Base-by-base conservation (phyloP, 177 flowering plant genomes). In the Tripterygium wilfordii region DNA sequence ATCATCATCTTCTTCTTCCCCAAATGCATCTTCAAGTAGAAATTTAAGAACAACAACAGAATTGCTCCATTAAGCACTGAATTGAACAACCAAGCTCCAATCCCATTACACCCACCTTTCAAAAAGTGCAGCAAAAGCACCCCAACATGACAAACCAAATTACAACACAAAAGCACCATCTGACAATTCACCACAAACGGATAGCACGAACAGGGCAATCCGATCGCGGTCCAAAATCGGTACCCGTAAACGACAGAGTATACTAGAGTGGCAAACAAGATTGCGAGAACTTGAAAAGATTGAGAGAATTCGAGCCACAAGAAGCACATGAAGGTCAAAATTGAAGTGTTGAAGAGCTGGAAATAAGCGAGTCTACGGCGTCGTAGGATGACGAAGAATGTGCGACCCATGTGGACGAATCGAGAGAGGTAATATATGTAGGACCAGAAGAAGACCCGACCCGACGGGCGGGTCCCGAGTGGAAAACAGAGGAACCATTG, bases 381-480 rank as follows among this genome's bases (percentile, higher is more conserved):
- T 0, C 71, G 61, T 8, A 85, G 51, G 54, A 83, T 57, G 4
- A 76, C 55, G 73, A 78, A 54, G 54, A 77, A 49, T 5, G 94
- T 72, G 0, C 90, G 74, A 39, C 68, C 9, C 57, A 81, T 64
- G 67, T 78, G 95, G 50, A 83, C 71, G 71, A 79, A 91, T 0
- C 94, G 76, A 10, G 98, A 75, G 25, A 91, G 74, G 68, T 88
- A 85, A 69, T 72, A 91, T 1, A 67, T 33, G 63, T 91, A 85
- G 0, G 98, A 88, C 98, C 98, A 91, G 79, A 91, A 91, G 80
- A 91, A 91, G 47, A 88, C 95, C 5, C 95, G 76, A 1, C 98
- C 98, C 9, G 88, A 71, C 0, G 98, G 89, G 2, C 95, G 84
- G 5, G 98, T 91, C 0, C 98, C 98, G 5, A 82, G 63, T 0